Evolutionary conservation across 192 early-diverging fungal species (phyloP).

Genomic region (Dissophora ornata): DNA sequence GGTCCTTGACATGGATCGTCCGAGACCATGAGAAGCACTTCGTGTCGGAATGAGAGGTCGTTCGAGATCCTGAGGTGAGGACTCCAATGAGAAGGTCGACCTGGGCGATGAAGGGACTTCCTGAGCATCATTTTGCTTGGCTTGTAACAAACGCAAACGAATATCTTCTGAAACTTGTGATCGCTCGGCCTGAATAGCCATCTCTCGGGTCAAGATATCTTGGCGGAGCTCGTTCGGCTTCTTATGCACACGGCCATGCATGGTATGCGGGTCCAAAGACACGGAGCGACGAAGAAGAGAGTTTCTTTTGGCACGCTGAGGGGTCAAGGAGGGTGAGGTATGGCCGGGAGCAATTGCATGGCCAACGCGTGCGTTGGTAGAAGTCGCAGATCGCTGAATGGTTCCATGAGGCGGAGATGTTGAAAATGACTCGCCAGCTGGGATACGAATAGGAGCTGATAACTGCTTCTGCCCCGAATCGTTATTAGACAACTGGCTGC

Average conservation of each 20-base stretch:
- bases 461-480: too few relatives aligned
- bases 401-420: neutral
- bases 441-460: neutral
- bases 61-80: slow-evolving; percentile 41
- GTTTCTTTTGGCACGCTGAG: slow-evolving; percentile 38
- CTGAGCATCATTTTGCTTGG: slow-evolving; percentile 1
- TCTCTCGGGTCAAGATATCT: slow-evolving; percentile 28
- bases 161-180: slow-evolving; percentile 40
- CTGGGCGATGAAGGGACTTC: neutral
- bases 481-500: too few relatives aligned
- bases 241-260: slow-evolving; percentile 52
- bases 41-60: slow-evolving; percentile 38
- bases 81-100: slow-evolving; percentile 41
- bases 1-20: slow-evolving; percentile 33
- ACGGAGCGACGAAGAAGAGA: slow-evolving; percentile 47
- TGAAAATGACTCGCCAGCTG: too few relatives aligned
- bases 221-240: slow-evolving; percentile 43
- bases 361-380: slow-evolving; percentile 14
- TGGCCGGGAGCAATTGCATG: slow-evolving; percentile 20
- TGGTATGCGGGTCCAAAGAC: slow-evolving; percentile 43
- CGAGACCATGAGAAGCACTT: slow-evolving; percentile 40
- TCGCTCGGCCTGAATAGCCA: slow-evolving; percentile 37
- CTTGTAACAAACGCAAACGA: slow-evolving; percentile 17
- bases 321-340: slow-evolving; percentile 28
- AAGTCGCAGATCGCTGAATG: slow-evolving; percentile 12